Base-by-base conservation (phyloP, 768 basidiomycete genomes). In the Pholiota molesta region DNA sequence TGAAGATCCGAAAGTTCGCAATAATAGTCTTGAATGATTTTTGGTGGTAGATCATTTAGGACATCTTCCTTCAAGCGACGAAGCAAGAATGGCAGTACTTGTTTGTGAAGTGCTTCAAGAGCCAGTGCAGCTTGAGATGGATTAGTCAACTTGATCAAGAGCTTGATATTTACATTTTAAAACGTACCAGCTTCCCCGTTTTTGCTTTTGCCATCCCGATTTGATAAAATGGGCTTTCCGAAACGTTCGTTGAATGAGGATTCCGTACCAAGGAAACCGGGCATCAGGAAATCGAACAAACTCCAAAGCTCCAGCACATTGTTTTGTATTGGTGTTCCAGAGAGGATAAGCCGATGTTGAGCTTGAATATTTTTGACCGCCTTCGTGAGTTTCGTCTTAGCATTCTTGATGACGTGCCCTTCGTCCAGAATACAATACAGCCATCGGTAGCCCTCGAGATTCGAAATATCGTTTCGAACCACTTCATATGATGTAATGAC, bases 21-120 rank as follows among this genome's bases (percentile, higher is more conserved):
- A 71, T 98, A 96, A 73, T 99, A 99, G 73, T 99, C 97, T 74
- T 99, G 97, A 60, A 99, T 99, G 74, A 99, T 99, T 79, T 99
- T 99, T 3, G 97, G 97, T 1, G 97, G 97, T 2, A 99, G 80
- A 72, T 99, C 97, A 63, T 94, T 78, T 60, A 99, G 79, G 29
- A 99, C 97, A 70, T 99, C 95, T 76, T 99, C 97, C 73, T 99
- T 99, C 72, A 99, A 78, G 23, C 97, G 90, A 44, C 97, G 93
- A 16, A 99, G 82, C 44, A 99, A 79, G 85, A 99, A 99, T 1
- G 97, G 97, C n/a, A 99, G 77, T 26, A 99, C 97, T 82, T 99
- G 97, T 75, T 99, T 99, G 74, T 99, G 97, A 52, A 99, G 75
- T 2, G 97, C 94, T 72, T 99, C 97, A 21, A 99, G 82, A 0